A percentile compares a stretch with the other conserved stretches of the same genome.
phyloP scores from a whole-genome alignment of 2,329 filamentous ascomycete species.

The Fusarium sp. region DNA sequence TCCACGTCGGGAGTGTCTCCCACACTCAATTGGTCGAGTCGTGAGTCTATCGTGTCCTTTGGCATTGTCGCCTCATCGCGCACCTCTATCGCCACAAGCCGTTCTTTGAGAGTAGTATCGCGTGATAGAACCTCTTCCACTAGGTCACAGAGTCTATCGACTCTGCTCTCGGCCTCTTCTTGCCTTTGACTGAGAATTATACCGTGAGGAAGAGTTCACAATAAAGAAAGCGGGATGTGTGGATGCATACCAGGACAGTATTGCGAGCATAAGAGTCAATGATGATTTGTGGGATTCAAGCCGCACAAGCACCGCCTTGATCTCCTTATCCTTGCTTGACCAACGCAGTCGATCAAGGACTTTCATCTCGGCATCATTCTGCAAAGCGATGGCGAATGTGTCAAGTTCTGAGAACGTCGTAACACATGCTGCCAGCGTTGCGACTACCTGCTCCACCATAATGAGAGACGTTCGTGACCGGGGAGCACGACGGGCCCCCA shows the following conservation, averaged over 20 bases:
- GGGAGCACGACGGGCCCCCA: neutral
- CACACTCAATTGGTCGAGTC: neutral
- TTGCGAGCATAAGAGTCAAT: conserved; percentile 14
- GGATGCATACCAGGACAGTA: conserved; percentile 4
- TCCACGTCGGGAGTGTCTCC: neutral
- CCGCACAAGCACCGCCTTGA: conserved; percentile 3
- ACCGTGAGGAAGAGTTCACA: neutral
- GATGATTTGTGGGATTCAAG: conserved; percentile 24
- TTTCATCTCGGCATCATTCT: neutral
- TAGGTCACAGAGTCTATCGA: conserved; percentile 12
- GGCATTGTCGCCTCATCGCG: neutral
- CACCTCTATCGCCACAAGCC: neutral
- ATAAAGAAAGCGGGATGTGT: neutral
- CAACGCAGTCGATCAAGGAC: conserved; percentile 3
- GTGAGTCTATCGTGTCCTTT: neutral
- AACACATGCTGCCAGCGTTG: conserved; percentile 11
- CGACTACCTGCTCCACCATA: conserved; percentile 26
- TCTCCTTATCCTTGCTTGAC: conserved; percentile 14
- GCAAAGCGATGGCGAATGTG: neutral
- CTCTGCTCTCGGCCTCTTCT: conserved; percentile 13
- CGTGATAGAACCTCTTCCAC: conserved; percentile 5
- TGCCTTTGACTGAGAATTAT: neutral
- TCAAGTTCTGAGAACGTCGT: conserved; percentile 14
- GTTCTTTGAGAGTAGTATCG: neutral
- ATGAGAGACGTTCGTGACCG: conserved; percentile 15